Evolutionary conservation across 352 stramenopile species (phyloP).

Genomic region (Globisporangium acanthophoron): DNA sequence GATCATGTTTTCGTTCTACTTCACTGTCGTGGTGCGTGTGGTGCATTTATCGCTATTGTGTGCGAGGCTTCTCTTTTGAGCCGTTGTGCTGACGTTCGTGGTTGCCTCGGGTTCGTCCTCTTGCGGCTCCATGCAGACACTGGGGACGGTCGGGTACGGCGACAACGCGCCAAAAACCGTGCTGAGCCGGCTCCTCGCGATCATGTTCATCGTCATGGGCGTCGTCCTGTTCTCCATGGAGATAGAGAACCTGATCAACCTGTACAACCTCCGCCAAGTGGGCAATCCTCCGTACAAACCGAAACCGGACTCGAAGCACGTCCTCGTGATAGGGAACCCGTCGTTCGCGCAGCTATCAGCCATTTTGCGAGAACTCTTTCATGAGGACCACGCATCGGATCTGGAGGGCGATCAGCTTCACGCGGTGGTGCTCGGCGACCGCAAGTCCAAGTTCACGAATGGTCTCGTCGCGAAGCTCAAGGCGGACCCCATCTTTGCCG

Average conservation of each 20-base stretch:
- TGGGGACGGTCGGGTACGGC: slow-evolving; percentile 85
- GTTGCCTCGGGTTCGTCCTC: neutral
- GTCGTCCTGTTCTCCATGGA: slow-evolving; percentile 87
- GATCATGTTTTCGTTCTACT: slow-evolving; percentile 88
- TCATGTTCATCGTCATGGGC: slow-evolving; percentile 88
- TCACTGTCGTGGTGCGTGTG: slow-evolving; percentile 73
- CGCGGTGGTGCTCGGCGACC: slow-evolving; percentile 65
- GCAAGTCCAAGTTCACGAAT: slow-evolving; percentile 67
- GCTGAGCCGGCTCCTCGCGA: slow-evolving; percentile 72
- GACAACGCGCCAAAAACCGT: slow-evolving; percentile 83
- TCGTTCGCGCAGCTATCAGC: slow-evolving; percentile 77
- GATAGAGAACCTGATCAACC: slow-evolving; percentile 83
- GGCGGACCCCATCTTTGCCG: slow-evolving; percentile 73
- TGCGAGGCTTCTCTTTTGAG: neutral
- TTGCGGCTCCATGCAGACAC: slow-evolving; percentile 35
- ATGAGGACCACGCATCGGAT: slow-evolving; percentile 67
- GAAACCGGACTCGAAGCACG: slow-evolving; percentile 60
- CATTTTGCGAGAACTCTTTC: slow-evolving; percentile 85
- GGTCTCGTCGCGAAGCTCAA: slow-evolving; percentile 66
- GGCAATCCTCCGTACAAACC: slow-evolving; percentile 72
- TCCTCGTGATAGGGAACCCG: slow-evolving; percentile 82
- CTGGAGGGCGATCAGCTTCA: slow-evolving; percentile 44
- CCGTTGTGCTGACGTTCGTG: neutral
- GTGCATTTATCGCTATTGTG: neutral
- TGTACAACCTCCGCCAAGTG: slow-evolving; percentile 79